These are phyloP conservation scores for Erigeron canadensis DNA, from an alignment of 129 eudicot genomes.

Conservation along the genomic window DNA sequence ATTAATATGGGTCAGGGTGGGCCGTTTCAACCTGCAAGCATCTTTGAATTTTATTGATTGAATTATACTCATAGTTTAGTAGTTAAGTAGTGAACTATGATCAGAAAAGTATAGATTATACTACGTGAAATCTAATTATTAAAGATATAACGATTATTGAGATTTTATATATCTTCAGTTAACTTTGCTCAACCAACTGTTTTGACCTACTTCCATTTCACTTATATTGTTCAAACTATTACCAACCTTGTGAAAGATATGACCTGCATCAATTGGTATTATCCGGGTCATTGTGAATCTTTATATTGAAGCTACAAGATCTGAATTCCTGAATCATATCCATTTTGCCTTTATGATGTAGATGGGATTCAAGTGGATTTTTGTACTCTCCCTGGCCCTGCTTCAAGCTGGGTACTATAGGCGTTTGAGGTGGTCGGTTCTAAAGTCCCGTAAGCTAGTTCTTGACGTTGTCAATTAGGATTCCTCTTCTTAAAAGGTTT, in stretches of 20 bases:
- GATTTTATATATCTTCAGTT: background rate
- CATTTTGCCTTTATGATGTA: conserved; percentile 28
- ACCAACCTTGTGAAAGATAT: background rate
- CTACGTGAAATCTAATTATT: background rate
- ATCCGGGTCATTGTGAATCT: background rate
- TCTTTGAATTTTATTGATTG: background rate
- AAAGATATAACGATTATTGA: background rate
- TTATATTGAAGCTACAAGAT: background rate
- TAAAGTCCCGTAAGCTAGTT: conserved; percentile 78
- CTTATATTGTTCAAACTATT: background rate
- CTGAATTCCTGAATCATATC: background rate
- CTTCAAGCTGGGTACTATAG: conserved; percentile 84
- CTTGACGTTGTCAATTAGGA: conserved; percentile 71
- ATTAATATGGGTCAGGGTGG: background rate
- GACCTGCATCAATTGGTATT: background rate
- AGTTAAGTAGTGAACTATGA: background rate
- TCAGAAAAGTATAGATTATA: background rate
- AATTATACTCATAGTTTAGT: background rate
- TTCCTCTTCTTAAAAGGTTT: conserved; percentile 8
- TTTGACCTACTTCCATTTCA: background rate
- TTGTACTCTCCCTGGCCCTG: conserved; percentile 72
- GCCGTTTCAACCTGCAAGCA: background rate
- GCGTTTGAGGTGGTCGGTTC: conserved; percentile 78
- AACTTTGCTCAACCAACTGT: background rate
- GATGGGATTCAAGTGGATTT: conserved; percentile 96